Base-by-base conservation (phyloP, 1,139 yeast species). In the Wickerhamiella pararugosa region DNA sequence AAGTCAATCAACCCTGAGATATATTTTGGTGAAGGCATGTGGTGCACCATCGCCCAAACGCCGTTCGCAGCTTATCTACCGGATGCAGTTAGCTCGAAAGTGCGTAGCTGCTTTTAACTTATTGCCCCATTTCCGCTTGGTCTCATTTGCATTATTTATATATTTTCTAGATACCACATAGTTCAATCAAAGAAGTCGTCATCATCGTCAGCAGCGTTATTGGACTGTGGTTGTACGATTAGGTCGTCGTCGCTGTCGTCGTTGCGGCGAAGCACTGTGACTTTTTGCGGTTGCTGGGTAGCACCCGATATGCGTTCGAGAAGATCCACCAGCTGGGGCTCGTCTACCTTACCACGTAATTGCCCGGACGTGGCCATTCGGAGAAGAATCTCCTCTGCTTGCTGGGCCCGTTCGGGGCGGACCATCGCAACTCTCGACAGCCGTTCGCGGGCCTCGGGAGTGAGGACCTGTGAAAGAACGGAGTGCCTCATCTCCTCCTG, bases 381-480 rank as follows among this genome's bases (percentile, higher is more conserved):
- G 31, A 80, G 62, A 39, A 90, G 63, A 55, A 87, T 75, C 49
- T 79, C 77, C 56, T 90, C 97, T n/a, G 87, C 96, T 5, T 62
- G 49, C 40, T 73, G 71, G 1, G 94, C 97, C 43, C 97, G 69
- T 45, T 90, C 97, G 2, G 93, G 92, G 55, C 90, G 73, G 35
- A 90, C 98, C 55, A 90, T 73, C 36, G 87, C 69, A 29, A 90
- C 94, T 46, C 98, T 69, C 31, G 90, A 75, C 43, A 90, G 69
- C 49, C 98, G 70, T 59, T 90, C 97, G 42, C 94, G 70, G 1
- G 97, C 98, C 41, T 71, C 75, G 6, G 86, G 77, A 46, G 81
- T 82, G 39, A 90, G 65, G 10, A 83, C 70, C 51, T 81, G 87
- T 4, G 83, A 71, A 43, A 87, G 63, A 62, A 62, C 48, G 4